Base-by-base conservation (phyloP, 805 yeast species). In the Starmerella potacharoeniae region DNA sequence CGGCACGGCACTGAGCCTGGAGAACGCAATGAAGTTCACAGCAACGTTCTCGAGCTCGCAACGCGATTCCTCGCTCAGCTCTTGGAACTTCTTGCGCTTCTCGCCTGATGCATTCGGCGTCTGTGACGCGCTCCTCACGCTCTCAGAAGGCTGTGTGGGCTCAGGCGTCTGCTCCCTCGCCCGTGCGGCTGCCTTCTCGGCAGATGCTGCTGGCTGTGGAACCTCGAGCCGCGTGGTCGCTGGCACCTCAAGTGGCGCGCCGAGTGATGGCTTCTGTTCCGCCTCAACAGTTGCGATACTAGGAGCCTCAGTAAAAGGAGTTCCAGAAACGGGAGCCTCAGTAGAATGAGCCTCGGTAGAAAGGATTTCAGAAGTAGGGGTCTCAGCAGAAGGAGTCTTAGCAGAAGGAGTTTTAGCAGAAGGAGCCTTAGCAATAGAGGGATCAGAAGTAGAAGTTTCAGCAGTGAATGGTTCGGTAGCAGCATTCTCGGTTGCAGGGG, bases 1-100 rank as follows among this genome's bases (percentile, higher is more conserved):
- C 6, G 97, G 97, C 0, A 95, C 86, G 41, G 93, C 90, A 29
- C 89, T 79, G 28, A 88, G 76, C 55, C 96, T 78, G 5, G 97
- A 86, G 69, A 86, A 93, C 14, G 97, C 97, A 56, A 91, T 74
- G 68, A 87, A 93, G 66, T 93, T 93, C 47, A 81, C 77, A 49
- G 89, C 72, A 10, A 87, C 76, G 66, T 84, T 83, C 52, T 77
- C 77, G 48, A 87, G 72, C 37, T 58, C 58, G 14, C 8, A 45
- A 5, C 17, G 45, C 28, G 13, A n/a, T 13, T 43, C 52, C n/a
- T 31, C 44, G 8, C 55, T 16, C 29, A 54, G 51, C 42, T 51
- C 54, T 13, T 33, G 43, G n/a, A 40, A 54, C 9, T 49, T 43
- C 13, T 57, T 56, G 22, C 43, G 10, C 52, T 52, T 56, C 29